These are phyloP conservation scores for Naganishia cerealis DNA, from an alignment of 1,284 basidiomycete genomes.

Conservation along the genomic window DNA sequence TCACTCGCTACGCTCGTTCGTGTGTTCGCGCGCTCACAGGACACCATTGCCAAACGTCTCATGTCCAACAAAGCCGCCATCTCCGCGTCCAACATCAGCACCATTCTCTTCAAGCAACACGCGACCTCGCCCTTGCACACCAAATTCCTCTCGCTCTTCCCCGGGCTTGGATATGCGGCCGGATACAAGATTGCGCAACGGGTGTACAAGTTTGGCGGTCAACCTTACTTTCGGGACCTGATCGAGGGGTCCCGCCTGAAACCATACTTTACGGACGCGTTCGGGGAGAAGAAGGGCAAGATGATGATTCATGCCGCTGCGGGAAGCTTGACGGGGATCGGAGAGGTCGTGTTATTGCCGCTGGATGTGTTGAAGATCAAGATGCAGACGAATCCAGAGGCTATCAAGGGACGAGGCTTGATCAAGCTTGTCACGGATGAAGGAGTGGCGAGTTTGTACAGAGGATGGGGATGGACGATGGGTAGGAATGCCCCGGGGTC, in stretches of 20 bases:
- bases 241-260: slow-evolving; percentile 60
- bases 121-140: slow-evolving; percentile 68
- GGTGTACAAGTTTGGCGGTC: slow-evolving; percentile 97
- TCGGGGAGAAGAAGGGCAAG: slow-evolving; percentile 95
- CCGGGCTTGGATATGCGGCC: slow-evolving; percentile 94
- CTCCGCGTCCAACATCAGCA: slow-evolving; percentile 63
- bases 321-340: slow-evolving; percentile 93
- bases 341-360: slow-evolving; percentile 93
- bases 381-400: slow-evolving; percentile 94
- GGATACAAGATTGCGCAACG: slow-evolving; percentile 94
- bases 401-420: slow-evolving; percentile 88
- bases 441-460: slow-evolving; percentile 79
- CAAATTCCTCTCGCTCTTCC: slow-evolving; percentile 89
- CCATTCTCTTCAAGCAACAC: slow-evolving; percentile 84
- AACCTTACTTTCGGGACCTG: slow-evolving; percentile 95
- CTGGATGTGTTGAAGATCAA: slow-evolving; percentile 98
- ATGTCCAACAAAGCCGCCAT: slow-evolving; percentile 94
- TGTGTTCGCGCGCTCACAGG: slow-evolving; percentile 49
- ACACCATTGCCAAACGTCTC: slow-evolving; percentile 93
- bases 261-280: slow-evolving; percentile 77
- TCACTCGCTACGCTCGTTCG: slow-evolving; percentile 5
- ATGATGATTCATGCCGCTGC: slow-evolving; percentile 94
- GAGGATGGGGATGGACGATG: slow-evolving; percentile 99
- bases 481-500: slow-evolving; percentile 94
- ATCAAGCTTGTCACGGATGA: slow-evolving; percentile 89